Evolutionary conservation across 83 land plant species (phyloP).

Genomic region (Picea abies): DNA sequence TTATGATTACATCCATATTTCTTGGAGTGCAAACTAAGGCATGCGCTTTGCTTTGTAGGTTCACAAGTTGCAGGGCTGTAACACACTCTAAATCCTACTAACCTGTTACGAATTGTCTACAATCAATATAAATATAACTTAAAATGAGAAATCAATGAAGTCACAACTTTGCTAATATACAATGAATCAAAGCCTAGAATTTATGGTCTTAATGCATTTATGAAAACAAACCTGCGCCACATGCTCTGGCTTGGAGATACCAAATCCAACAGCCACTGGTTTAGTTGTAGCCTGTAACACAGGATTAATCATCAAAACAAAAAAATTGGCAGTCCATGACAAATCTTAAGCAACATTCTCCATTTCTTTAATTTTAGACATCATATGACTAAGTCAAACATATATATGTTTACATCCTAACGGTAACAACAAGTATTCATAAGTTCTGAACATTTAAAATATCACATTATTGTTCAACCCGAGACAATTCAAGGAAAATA

Average conservation of each 20-base stretch:
- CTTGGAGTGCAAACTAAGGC: background rate
- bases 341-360: no score
- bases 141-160: no score
- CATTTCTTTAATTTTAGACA: no score
- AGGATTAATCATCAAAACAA: no score
- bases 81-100: background rate
- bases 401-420: no score
- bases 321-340: no score
- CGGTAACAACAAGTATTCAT: no score
- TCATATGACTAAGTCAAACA: no score
- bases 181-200: background rate
- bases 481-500: no score
- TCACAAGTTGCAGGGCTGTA: background rate
- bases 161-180: background rate
- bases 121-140: background rate
- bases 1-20: no score
- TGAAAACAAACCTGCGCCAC: constrained; percentile 64
- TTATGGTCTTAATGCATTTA: background rate
- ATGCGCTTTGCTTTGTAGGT: background rate
- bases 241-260: constrained; percentile 94
- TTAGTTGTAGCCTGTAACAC: constrained; percentile 70
- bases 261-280: constrained; percentile 97
- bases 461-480: no score
- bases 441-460: no score
- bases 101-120: background rate